These are phyloP conservation scores for Dothistroma pini DNA, from an alignment of 2,329 filamentous ascomycete genomes.

Conservation along the genomic window DNA sequence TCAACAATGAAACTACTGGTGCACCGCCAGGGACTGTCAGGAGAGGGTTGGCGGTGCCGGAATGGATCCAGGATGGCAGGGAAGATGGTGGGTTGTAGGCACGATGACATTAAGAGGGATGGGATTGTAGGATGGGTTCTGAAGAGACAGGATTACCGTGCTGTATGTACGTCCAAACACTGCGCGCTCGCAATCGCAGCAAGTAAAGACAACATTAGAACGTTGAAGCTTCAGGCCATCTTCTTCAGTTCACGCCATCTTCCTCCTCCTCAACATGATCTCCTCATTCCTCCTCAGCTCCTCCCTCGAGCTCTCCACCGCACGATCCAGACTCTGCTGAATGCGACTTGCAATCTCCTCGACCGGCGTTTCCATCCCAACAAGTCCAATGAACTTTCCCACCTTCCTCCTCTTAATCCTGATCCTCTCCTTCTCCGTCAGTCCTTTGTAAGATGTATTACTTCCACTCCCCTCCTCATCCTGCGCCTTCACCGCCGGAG, in stretches of 20 bases:
- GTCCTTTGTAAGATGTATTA: slow-evolving; percentile 25
- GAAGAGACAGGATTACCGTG: neutral
- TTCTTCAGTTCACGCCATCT: slow-evolving; percentile 24
- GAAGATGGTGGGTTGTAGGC: neutral
- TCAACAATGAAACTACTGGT: neutral
- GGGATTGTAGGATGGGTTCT: neutral
- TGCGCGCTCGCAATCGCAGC: neutral
- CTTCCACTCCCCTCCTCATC: slow-evolving; percentile 10
- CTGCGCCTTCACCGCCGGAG: slow-evolving; percentile 2
- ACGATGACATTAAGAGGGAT: neutral
- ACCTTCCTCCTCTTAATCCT: slow-evolving; percentile 64
- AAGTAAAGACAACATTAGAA: neutral
- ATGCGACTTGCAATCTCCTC: slow-evolving; percentile 45
- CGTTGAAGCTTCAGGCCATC: neutral
- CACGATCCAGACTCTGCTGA: slow-evolving; percentile 33
- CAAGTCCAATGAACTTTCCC: slow-evolving; percentile 69
- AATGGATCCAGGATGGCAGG: neutral
- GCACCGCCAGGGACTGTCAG: neutral
- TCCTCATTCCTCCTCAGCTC: slow-evolving; percentile 35
- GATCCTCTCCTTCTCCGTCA: slow-evolving; percentile 40
- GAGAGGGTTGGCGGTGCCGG: neutral
- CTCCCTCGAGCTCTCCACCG: slow-evolving; percentile 30
- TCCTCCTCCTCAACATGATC: slow-evolving; percentile 32
- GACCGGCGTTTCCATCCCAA: slow-evolving; percentile 56
- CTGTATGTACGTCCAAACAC: neutral